These are phyloP conservation scores for Teratosphaeria pseudoeucalypti DNA, from an alignment of 2,329 filamentous ascomycete genomes.

Conservation along the genomic window DNA sequence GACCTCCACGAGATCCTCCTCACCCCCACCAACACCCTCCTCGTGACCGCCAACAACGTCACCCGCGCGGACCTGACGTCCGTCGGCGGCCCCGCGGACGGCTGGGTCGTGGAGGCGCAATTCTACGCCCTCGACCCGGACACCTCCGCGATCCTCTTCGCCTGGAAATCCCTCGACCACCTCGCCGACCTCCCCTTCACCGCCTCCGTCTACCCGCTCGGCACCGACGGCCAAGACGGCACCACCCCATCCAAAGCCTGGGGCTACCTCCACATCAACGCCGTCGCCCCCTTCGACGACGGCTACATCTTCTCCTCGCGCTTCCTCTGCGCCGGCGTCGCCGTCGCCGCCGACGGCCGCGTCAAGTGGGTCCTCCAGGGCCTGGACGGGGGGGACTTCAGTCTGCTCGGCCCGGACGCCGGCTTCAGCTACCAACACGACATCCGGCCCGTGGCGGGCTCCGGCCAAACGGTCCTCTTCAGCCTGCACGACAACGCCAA, in stretches of 20 bases:
- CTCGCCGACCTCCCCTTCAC: slow-evolving; percentile 7
- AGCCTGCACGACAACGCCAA: slow-evolving; percentile 16
- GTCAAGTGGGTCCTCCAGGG: slow-evolving; percentile 17
- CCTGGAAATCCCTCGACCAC: slow-evolving; percentile 33
- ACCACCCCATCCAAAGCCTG: slow-evolving; percentile 7
- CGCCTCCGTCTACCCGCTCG: slow-evolving; percentile 7
- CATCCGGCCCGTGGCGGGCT: slow-evolving; percentile 8
- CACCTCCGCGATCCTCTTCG: slow-evolving; percentile 31
- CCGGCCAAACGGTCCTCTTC: slow-evolving; percentile 2
- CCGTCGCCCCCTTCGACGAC: slow-evolving; percentile 12
- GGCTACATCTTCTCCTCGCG: slow-evolving; percentile 17
- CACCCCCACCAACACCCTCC: slow-evolving; percentile 21
- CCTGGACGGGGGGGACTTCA: slow-evolving; percentile 14
- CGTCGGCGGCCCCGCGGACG: slow-evolving; percentile 24
- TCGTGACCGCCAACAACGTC: slow-evolving; percentile 15
- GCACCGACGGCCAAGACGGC: slow-evolving; percentile 5
- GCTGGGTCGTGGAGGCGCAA: slow-evolving; percentile 28
- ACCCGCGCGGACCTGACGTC: slow-evolving; percentile 23
- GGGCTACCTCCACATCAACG: slow-evolving; percentile 22
- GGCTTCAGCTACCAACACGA: slow-evolving; percentile 15
- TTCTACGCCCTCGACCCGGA: slow-evolving; percentile 35
- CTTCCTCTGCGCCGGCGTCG: slow-evolving; percentile 16
- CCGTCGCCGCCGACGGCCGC: slow-evolving; percentile 10
- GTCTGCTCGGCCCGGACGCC: background rate
- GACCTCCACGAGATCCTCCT: slow-evolving; percentile 27